Evolutionary conservation across 73 alveolate species (phyloP), one percentile per base, ranked within the genome.

Genomic region (Symbiodinium pilosum): DNA sequence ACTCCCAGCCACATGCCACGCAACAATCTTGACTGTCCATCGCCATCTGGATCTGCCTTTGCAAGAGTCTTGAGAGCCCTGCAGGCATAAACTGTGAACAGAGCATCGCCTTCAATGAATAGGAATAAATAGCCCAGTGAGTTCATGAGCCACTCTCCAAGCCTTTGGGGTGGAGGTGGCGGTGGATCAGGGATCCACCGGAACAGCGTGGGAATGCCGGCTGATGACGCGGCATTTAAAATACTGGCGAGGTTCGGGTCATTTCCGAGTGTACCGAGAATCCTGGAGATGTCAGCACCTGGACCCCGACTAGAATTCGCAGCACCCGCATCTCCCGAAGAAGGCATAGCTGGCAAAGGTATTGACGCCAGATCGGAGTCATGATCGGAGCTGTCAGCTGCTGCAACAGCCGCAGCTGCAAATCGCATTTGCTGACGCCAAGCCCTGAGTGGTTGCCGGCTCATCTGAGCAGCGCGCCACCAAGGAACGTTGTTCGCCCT

Each of bases 401-500:
- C 94, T 38, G 68, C 87, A 30, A 30, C 87, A 21, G 85, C 94
- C 38, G 94, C 94, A 28, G 85, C 94, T 34, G 75, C 71, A 81
- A 89, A 89, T 43, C 95, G 95, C 75, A 89, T 41, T 39, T 87
- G 94, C 84, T 59, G 87, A 32, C 95, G 95, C 95, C 95, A 89
- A 28, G 95, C 95, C 69, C 95, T 84, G 42, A 87, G 47, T 20
- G 95, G 95, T 42, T 89, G 95, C 34, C 95, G 87, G 38, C 95
- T 89, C 95, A 89, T 89, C 86, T 89, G 95, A 4, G 95, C 95
- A 26, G 95, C 95, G 32, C 95, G 95, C 95, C 95, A 89, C 95
- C 95, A 89, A 39, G 95, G 95, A 36, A 89, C 87, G 36, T 89
- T 83, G 68, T 83, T 87, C 28, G 56, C 34, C 32, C 86, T 34